Percentiles rank a stretch among this genome's conserved stretches.
These are phyloP conservation scores for Cryomyces minteri DNA, from an alignment of 495 filamentous ascomycete species.

Conservation along the genomic window DNA sequence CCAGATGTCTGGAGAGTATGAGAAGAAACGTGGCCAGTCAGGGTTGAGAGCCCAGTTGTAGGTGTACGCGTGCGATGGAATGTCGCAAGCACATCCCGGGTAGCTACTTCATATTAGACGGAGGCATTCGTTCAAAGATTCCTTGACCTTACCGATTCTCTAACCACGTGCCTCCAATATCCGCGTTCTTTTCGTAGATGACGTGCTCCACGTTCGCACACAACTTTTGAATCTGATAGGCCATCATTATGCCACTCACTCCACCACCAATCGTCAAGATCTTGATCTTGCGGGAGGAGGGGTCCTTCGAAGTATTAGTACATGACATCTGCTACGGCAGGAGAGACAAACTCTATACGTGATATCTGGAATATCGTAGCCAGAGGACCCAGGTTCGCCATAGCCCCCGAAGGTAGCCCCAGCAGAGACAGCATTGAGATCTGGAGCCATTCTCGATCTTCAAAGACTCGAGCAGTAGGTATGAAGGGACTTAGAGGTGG, in stretches of 20 bases:
- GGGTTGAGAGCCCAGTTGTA: constrained; percentile 22
- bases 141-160: constrained; percentile 8
- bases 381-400: constrained; percentile 16
- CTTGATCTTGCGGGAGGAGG: constrained; percentile 13
- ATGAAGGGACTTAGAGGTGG: too few relatives aligned
- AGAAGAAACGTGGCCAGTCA: constrained; percentile 23
- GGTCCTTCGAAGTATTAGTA: constrained; percentile 7
- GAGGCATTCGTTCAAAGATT: neutral
- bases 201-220: constrained; percentile 18
- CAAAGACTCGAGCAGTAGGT: too few relatives aligned
- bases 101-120: constrained; percentile 5
- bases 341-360: constrained; percentile 2
- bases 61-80: constrained; percentile 21
- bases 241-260: constrained; percentile 18
- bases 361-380: constrained; percentile 15
- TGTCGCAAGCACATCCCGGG: constrained; percentile 14
- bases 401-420: constrained; percentile 14
- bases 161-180: constrained; percentile 18
- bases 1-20: constrained; percentile 19
- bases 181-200: constrained; percentile 21
- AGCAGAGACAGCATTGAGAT: constrained; percentile 12
- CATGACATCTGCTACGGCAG: neutral
- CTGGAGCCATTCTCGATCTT: constrained; percentile 10
- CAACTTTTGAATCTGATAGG: constrained; percentile 20
- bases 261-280: constrained; percentile 19